Evolutionary conservation across 2,329 filamentous ascomycete species (phyloP), one percentile per base, ranked within the genome.

Genomic region (Cladosporium cucumerinum): DNA sequence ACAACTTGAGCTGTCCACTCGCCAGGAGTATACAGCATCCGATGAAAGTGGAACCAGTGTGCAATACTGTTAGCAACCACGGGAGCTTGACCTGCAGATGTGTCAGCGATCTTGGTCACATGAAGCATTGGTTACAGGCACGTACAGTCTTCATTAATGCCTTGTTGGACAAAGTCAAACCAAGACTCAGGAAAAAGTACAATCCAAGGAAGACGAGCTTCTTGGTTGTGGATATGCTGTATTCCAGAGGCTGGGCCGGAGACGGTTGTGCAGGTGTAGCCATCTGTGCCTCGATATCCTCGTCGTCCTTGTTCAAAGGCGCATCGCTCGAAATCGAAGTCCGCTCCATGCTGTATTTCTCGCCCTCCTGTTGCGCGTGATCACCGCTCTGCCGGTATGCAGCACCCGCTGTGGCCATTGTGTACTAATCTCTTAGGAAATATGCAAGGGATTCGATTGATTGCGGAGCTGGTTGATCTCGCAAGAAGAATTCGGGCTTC

Each of bases 1-100:
- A 83, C 59, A 85, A 76, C 71, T 81, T 81, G 72, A 87, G 84
- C 60, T 83, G 78, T 55, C 83, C 84, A 64, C 80, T 73, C 66
- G 82, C 77, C 69, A 85, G 77, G 69, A 87, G 80, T 61, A 77
- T 70, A 61, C 78, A 82, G 65, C 84, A 86, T 63, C 86, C 86
- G 21, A 82, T 63, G 43, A 82, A 82, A 26, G 85, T 84, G 54
- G 82, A 84, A 18, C 80, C 78, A 14, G 86, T 80, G 70, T 88
- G 86, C n/a, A 87, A 75, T 58, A 82, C 82, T 1, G 86, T 87
- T 39, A 87, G 76, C 18, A 87, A 81, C 82, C 85, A 87, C 52
- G 86, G 86, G 70, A 85, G 87, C 52, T 80, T 77, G 70, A 87
- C 86, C 82, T 87, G 62, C 3, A 57, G n/a, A 59, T 57, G 10